phyloP scores from a whole-genome alignment of 179 eudicot genomes.

The Heliamphora pulchella region DNA sequence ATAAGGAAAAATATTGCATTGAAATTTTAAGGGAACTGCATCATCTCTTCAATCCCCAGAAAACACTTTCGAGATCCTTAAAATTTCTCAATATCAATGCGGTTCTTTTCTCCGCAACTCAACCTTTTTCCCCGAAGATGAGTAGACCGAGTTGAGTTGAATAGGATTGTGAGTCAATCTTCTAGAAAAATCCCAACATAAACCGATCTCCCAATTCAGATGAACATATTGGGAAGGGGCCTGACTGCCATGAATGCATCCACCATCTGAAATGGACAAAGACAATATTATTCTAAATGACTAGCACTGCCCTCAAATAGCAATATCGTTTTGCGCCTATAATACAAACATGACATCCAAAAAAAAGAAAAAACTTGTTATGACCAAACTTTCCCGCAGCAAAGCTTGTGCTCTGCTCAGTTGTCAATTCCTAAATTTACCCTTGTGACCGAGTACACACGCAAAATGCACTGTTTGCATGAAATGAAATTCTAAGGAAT shows the following conservation, averaged over 20 bases:
- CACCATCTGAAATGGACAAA: conserved; percentile 52
- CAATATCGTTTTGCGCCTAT: not conserved
- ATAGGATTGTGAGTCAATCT: not conserved
- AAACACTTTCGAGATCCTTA: too few relatives aligned
- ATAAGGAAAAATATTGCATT: not conserved
- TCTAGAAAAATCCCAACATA: not conserved
- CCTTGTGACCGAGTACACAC: not conserved
- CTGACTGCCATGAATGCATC: conserved; percentile 97
- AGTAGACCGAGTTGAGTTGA: too few relatives aligned
- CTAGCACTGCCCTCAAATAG: not conserved
- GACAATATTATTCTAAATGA: not conserved
- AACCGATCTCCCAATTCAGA: conserved; percentile 20
- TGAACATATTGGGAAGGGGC: conserved; percentile 84
- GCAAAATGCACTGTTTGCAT: not conserved
- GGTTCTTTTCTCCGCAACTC: too few relatives aligned
- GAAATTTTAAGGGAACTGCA: not conserved
- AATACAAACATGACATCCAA: not conserved
- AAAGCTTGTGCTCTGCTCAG: not conserved
- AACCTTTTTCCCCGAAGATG: too few relatives aligned
- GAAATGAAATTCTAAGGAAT: not conserved
- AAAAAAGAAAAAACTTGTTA: not conserved
- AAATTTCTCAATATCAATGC: too few relatives aligned
- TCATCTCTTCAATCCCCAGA: too few relatives aligned
- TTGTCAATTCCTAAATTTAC: not conserved
- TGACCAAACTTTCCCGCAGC: not conserved